Percentiles rank a stretch among this genome's conserved stretches.
Evolutionary conservation across 768 basidiomycete genomes (phyloP).

Genomic region (Macrolepiota dolichaula): DNA sequence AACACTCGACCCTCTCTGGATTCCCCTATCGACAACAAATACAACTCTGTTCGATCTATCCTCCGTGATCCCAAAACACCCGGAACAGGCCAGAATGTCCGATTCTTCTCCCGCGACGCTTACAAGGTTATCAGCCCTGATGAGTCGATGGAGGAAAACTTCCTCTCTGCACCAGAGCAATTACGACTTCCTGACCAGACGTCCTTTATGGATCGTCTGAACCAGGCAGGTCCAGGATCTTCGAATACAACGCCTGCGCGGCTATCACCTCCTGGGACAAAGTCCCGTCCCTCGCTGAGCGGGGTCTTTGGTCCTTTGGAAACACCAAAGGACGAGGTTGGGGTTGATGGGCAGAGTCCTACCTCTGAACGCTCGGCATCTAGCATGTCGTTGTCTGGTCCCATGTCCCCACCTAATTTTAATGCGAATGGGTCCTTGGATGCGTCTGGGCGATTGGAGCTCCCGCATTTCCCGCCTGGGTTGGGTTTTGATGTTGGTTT

Average conservation of each 20-base stretch:
- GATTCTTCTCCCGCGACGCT: slow-evolving; percentile 71
- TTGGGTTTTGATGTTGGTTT: slow-evolving; percentile 36
- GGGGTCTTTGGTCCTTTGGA: slow-evolving; percentile 50
- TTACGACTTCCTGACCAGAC: slow-evolving; percentile 18
- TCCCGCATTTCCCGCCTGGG: slow-evolving; percentile 44
- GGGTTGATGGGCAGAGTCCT: slow-evolving; percentile 6
- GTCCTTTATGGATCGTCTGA: slow-evolving; percentile 29
- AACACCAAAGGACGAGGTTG: slow-evolving; percentile 18
- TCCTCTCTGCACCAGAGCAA: slow-evolving; percentile 26
- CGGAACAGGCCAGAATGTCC: slow-evolving; percentile 75
- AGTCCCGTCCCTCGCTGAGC: slow-evolving; percentile 40
- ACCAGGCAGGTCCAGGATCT: slow-evolving; percentile 21
- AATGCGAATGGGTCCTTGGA: slow-evolving; percentile 50
- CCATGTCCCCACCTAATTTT: slow-evolving; percentile 39
- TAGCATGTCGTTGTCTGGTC: slow-evolving; percentile 27
- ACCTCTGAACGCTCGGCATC: slow-evolving; percentile 23
- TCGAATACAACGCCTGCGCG: slow-evolving; percentile 28
- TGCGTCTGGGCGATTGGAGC: slow-evolving; percentile 51
- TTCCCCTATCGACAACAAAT: slow-evolving; percentile 25
- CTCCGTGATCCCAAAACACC: slow-evolving; percentile 69
- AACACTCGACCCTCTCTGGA: slow-evolving; percentile 13
- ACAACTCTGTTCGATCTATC: slow-evolving; percentile 66
- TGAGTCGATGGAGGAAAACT: slow-evolving; percentile 42
- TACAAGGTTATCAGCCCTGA: slow-evolving; percentile 68
- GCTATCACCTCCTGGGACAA: slow-evolving; percentile 26